Evolutionary conservation across 163 green algal genomes (phyloP), one percentile per base, ranked within the genome.

Genomic region (Chlamydomonas reinhardtii): DNA sequence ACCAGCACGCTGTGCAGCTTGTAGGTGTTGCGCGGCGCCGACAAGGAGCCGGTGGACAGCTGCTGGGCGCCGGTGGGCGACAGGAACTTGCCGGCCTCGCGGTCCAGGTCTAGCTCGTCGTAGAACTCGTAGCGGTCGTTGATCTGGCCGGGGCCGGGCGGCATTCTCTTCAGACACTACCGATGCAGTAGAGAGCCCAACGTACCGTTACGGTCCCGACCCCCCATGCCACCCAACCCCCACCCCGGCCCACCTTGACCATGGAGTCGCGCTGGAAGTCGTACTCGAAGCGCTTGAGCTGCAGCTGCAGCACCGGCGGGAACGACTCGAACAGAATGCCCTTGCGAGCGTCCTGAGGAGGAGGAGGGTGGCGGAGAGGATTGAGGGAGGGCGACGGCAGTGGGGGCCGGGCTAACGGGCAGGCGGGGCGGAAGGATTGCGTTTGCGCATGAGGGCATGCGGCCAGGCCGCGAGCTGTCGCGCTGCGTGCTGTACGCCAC

Each of bases 211-310:
- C n/a, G n/a, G n/a, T n/a, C n/a, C n/a, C n/a, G n/a, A n/a, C 59
- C 59, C 17, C 24, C 59, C 59, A 14, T 22, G 5, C 25, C 0
- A 19, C 11, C 59, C 20, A 4, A 31, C 17, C 59, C 12, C 59
- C 22, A 19, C 2, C 59, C 59, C 59, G 9, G 0, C 90, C 43
- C 81, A 97, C 96, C 94, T 99, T 99, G 85, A 98, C 90, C 92
- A 98, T 97, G 61, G 93, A 93, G 89, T 99, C 95, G 11, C 95
- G 91, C 80, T 95, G 83, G 70, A 95, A 98, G 87, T 99, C 97
- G 86, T 99, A 99, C 86, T 99, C 96, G 89, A 99, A 99, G 48
- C 98, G 96, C 90, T 98, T 99, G 34, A 99, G 95, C 86, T 99
- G 98, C 76, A 99, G 94, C 92, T 98, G 94, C 68, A 99, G 94